Percentiles rank a stretch among this genome's conserved stretches.
phyloP scores from a whole-genome alignment of 2,329 filamentous ascomycete genomes.

The Trichophyton schoenleinii region DNA sequence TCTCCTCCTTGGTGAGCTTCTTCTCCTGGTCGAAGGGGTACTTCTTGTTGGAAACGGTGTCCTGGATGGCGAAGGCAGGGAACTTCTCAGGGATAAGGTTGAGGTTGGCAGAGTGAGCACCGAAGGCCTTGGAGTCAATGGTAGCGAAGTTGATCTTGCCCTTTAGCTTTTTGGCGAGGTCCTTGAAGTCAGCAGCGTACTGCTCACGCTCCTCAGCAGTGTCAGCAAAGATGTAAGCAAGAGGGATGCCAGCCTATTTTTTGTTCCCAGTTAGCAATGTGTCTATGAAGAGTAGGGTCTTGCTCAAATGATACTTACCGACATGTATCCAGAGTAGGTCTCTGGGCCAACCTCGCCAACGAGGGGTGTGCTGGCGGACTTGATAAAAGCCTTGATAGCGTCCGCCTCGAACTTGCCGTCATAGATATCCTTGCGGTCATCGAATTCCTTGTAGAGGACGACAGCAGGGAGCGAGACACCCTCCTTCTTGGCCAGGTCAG shows the following conservation, averaged over 20 bases:
- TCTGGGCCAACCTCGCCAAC: constrained; percentile 94
- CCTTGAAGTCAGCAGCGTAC: constrained; percentile 65
- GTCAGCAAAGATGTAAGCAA: constrained; percentile 97
- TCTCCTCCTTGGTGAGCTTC: constrained; percentile 59
- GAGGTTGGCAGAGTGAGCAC: constrained; percentile 88
- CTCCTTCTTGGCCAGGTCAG: constrained; percentile 73
- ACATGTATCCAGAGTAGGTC: constrained; percentile 93
- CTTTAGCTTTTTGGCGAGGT: constrained; percentile 81
- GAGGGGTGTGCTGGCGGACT: constrained; percentile 72
- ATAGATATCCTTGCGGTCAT: constrained; percentile 86
- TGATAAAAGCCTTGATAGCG: constrained; percentile 69
- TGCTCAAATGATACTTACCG: constrained; percentile 34
- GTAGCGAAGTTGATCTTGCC: constrained; percentile 95
- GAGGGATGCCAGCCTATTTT: constrained; percentile 61
- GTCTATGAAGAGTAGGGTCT: neutral
- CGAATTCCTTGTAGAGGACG: constrained; percentile 94
- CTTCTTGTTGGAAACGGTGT: constrained; percentile 90
- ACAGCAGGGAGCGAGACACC: constrained; percentile 76
- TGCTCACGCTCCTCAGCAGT: constrained; percentile 75
- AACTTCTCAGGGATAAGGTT: constrained; percentile 94
- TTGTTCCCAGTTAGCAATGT: neutral
- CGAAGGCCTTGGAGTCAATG: constrained; percentile 88
- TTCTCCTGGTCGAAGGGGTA: constrained; percentile 82
- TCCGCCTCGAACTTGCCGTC: constrained; percentile 69
- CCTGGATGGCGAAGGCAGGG: constrained; percentile 96